Base-by-base conservation (phyloP, 2,329 filamentous ascomycete species). In the Colletotrichum sp. region DNA sequence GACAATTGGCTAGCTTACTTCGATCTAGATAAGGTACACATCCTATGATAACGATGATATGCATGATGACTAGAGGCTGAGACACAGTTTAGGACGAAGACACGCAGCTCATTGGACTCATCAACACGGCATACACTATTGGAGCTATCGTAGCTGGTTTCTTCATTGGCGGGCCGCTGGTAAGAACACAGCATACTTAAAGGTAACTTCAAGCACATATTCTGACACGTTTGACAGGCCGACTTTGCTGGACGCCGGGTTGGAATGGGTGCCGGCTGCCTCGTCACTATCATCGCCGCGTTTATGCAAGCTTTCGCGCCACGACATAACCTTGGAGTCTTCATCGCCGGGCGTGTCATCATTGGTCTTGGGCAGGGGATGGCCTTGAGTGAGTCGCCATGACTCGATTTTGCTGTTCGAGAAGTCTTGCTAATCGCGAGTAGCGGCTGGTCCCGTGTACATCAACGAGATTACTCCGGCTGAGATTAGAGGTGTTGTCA, bases 121-220 rank as follows among this genome's bases (percentile, higher is more conserved):
- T 95, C 81, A 95, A 94, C 79, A 94, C 93, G 2, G 89, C 92
- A 9, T 94, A 95, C 81, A 94, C 92, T 1, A 92, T 95, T 62
- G 93, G 93, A 70, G 93, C 92, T 67, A 93, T 95, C 62, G 88
- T 94, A n/a, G 90, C 92, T 39, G 93, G 93, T 63, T 94, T 93
- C 86, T 94, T 94, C 86, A 81, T 94, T 13, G 92, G 91, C 75
- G 93, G 93, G 1, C 93, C 93, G 2, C 82, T 89, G 28, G 91
- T 87, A 79, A 79, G 82, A 24, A 63, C 10, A 7, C 26, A 12
- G 0, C 16, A 15, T 1, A 21, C 8, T 32, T 4, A 2, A 15
- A 8, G 24, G 8, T 34, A 6, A 28, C 10, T 16, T 13, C 8
- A 21, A 12, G 60, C 6, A 12, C 26, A 26, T 26, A 5, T 1